Evolutionary conservation across 345 rosid genomes (phyloP), one percentile per base, ranked within the genome.

Genomic region (Salix brachista): DNA sequence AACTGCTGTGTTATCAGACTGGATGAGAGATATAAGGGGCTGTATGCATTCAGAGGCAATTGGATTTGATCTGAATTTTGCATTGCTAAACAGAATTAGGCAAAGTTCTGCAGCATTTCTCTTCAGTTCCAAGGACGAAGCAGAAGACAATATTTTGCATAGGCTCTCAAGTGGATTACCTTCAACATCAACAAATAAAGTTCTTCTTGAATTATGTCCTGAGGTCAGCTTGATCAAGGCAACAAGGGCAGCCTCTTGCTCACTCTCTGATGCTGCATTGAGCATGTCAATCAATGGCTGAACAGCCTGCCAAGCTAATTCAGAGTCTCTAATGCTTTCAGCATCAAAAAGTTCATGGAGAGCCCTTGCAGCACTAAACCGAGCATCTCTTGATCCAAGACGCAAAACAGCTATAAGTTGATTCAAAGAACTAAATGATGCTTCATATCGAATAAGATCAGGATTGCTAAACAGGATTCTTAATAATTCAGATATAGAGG

Each of bases 271-370:
- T 61, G 86, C 82, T 78, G 94, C 80, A 79, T 80, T 81, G 67
- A 94, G 93, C 90, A 92, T 94, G 86, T 92, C 97, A 79, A 90
- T 75, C 79, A 94, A 79, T 74, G 98, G 98, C 74, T 90, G 96
- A 80, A 88, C 79, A 71, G 98, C 91, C 85, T 94, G 97, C 79
- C 87, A 36, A 42, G 96, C 96, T 56, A 86, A 70, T 71, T 91
- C 98, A 30, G 92, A 85, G 75, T 89, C 88, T 83, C 88, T 88
- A 58, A 92, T 87, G 81, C 81, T 84, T 42, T 91, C 96, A 39
- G 92, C 90, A 79, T 87, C 70, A 79, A 92, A 94, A 54, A 92
- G 92, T 79, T 91, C 89, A 78, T 85, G 84, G 62, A 94, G 88
- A 41, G 98, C 97, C 85, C 89, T 88, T 58, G 94, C 91, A 72